Evolutionary conservation across 257 asterid genomes (phyloP).

Genomic region (Solanum ossicruentum): DNA sequence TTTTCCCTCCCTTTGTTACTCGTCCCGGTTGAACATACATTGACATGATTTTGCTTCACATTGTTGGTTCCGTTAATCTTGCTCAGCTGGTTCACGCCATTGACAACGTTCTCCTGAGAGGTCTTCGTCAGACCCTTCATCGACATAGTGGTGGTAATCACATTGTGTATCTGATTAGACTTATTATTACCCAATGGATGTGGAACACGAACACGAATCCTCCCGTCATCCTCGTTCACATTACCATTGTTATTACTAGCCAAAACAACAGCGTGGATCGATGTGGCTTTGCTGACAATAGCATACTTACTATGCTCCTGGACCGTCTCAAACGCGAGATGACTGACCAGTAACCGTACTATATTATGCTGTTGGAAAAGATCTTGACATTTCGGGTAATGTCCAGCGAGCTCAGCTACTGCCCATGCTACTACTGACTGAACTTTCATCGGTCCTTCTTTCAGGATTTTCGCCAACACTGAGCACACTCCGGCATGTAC

Average conservation of each 20-base stretch:
- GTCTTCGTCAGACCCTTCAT: not conserved
- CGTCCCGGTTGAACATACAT: not conserved
- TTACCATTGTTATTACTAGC: constrained; percentile 22
- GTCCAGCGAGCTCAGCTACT: constrained; percentile 43
- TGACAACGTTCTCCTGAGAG: not conserved
- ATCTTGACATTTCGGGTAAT: constrained; percentile 54
- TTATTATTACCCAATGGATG: constrained; percentile 10
- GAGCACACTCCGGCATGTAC: constrained; percentile 52
- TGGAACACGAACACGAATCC: not conserved
- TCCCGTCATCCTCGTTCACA: not conserved
- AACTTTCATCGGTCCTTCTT: constrained; percentile 58
- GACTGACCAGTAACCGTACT: constrained; percentile 45
- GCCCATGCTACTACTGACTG: constrained; percentile 76
- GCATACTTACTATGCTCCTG: constrained; percentile 65
- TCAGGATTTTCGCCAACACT: constrained; percentile 50
- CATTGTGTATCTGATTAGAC: constrained; percentile 3
- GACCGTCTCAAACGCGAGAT: constrained; percentile 55
- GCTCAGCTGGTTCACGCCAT: not conserved
- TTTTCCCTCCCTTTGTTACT: constrained; percentile 7
- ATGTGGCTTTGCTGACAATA: constrained; percentile 47
- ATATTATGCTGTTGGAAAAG: constrained; percentile 52
- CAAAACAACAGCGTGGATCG: constrained; percentile 57
- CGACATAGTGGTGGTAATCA: constrained; percentile 8
- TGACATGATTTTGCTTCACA: not conserved
- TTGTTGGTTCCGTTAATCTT: not conserved